Conservation (phyloP, 75 land plant genomes). For the Pseudotsuga menziesii region DNA sequence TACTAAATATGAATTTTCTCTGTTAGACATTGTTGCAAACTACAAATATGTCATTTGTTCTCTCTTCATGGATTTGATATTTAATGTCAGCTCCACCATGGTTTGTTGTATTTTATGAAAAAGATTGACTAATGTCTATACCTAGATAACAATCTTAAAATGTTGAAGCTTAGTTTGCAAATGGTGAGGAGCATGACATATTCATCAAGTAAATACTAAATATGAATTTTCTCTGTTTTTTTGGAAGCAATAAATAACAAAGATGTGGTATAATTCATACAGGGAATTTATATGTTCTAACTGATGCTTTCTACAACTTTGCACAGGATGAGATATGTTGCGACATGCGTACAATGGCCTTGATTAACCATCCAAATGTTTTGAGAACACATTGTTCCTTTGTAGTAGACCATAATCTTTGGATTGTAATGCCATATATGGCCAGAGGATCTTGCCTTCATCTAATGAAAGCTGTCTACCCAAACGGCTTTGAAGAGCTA, state of each 20-base stretch:
- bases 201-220: neutral
- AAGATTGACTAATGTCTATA: neutral
- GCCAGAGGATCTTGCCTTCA: slow-evolving; percentile 73
- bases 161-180: neutral
- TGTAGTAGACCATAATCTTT: slow-evolving; percentile 39
- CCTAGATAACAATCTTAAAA: neutral
- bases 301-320: neutral
- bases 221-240: neutral
- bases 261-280: neutral
- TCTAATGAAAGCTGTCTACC: slow-evolving; percentile 53
- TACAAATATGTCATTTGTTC: too few relatives aligned
- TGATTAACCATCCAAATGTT: slow-evolving; percentile 55
- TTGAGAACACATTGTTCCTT: slow-evolving; percentile 58
- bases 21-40: too few relatives aligned
- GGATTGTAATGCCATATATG: slow-evolving; percentile 73
- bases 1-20: neutral
- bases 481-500: slow-evolving; percentile 70
- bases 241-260: neutral
- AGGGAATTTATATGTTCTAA: neutral
- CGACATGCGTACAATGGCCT: slow-evolving; percentile 49
- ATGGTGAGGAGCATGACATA: neutral
- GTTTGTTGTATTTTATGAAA: neutral
- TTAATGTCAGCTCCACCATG: neutral
- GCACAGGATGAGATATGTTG: slow-evolving; percentile 38
- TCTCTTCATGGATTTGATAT: neutral